phyloP scores from a whole-genome alignment of 2,329 filamentous ascomycete species.

The Aspergillus sp. region DNA sequence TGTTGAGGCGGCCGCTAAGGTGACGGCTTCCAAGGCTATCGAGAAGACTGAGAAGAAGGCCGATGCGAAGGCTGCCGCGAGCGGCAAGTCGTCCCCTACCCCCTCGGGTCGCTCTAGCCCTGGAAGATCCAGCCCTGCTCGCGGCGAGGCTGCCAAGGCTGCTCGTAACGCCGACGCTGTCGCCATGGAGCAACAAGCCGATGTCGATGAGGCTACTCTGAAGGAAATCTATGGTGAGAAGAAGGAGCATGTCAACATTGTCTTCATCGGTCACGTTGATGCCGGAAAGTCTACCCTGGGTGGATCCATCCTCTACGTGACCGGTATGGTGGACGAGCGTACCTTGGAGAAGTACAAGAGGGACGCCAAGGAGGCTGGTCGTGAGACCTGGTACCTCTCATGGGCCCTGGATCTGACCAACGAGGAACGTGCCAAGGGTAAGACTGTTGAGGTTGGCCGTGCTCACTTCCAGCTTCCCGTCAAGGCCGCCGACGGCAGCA shows the following conservation, averaged over 20 bases:
- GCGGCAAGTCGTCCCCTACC: conserved; percentile 76
- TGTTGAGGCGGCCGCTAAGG: conserved; percentile 73
- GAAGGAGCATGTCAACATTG: conserved; percentile 80
- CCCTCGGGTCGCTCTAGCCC: conserved; percentile 85
- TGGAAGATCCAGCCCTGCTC: conserved; percentile 71
- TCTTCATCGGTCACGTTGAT: conserved; percentile 97
- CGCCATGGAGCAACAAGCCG: conserved; percentile 75
- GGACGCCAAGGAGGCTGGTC: conserved; percentile 92
- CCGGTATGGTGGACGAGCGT: conserved; percentile 98
- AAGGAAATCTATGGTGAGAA: conserved; percentile 93
- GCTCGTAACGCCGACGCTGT: conserved; percentile 78
- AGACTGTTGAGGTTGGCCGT: conserved; percentile 95
- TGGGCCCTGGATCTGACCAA: conserved; percentile 98
- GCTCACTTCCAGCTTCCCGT: conserved; percentile 84
- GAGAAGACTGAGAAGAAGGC: conserved; percentile 81
- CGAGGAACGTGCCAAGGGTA: conserved; percentile 93
- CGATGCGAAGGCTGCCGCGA: conserved; percentile 49
- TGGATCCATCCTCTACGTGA: conserved; percentile 87
- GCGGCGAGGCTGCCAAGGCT: conserved; percentile 58
- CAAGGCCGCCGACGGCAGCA: conserved; percentile 38
- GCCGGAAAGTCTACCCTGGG: conserved; percentile 96
- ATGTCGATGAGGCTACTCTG: conserved; percentile 80
- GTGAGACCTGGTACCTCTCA: conserved; percentile 98
- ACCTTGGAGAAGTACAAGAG: conserved; percentile 98
- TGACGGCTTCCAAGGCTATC: conserved; percentile 83